A percentile compares a stretch with the other conserved stretches of the same genome.
Conservation (phyloP, 345 rosid species). For the Noccaea bulbosa region DNA sequence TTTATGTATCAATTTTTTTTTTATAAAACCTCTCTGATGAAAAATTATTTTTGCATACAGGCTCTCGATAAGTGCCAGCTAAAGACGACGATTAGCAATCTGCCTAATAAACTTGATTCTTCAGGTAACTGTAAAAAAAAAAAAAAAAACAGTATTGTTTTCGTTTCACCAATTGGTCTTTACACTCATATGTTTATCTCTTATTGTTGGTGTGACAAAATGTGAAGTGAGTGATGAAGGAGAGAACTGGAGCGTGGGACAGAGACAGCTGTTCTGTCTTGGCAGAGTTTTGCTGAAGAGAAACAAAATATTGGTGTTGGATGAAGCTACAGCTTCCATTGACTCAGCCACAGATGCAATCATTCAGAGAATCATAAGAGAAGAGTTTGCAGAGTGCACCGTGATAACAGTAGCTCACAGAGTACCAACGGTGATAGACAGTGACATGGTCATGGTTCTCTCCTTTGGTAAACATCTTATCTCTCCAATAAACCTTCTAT, state of each 20-base stretch:
- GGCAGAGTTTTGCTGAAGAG: conserved; percentile 72
- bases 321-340: conserved; percentile 78
- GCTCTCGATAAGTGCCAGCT: conserved; percentile 80
- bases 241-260: conserved; percentile 89
- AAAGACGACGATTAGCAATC: conserved; percentile 56
- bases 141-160: not conserved
- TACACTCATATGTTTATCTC: conserved; percentile 8
- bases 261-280: conserved; percentile 73
- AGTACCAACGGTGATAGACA: conserved; percentile 67
- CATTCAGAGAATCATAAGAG: conserved; percentile 65
- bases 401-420: conserved; percentile 77
- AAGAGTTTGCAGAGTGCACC: conserved; percentile 67
- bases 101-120: conserved; percentile 67
- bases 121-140: conserved; percentile 41
- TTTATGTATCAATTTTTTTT: not conserved
- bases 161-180: not conserved
- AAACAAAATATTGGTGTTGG: conserved; percentile 65
- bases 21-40: not conserved
- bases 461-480: conserved; percentile 51
- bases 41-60: conserved; percentile 43
- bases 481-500: too few species aligned
- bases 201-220: not conserved
- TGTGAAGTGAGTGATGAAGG: conserved; percentile 72
- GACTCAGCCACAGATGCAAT: conserved; percentile 75
- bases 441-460: conserved; percentile 83